Evolutionary conservation across 2,329 filamentous ascomycete species (phyloP), one percentile per base, ranked within the genome.

Genomic region (Hymenoscyphus albidus): DNA sequence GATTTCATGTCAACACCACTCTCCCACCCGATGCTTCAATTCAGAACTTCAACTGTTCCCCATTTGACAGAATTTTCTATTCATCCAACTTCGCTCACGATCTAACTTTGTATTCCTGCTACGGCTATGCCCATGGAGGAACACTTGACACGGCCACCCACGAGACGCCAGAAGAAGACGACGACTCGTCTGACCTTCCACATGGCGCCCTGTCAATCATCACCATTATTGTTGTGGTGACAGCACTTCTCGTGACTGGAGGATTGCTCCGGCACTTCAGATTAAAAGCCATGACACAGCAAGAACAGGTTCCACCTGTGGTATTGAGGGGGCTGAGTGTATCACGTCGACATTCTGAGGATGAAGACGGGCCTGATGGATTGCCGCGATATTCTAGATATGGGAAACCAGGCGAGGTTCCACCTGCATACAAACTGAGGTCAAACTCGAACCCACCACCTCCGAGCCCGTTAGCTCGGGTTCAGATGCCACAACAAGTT

Each of bases 311-410:
- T 54, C 51, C 38, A 6, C 58, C 31, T 9, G 39, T 35, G 14
- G 12, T 3, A 62, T 7, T 27, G 40, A 13, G 38, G 38, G 61
- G 35, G 14, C 31, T 51, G 7, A 35, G 27, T 44, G 5, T 59
- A 2, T 35, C 16, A 44, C n/a, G n/a, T 13, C 12, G 3, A 2
- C n/a, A 38, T 4, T 10, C 31, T 18, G 63, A 66, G 59, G 58
- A 31, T 22, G 58, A 39, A 13, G 55, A 60, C 27, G 57, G 61
- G 1, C 55, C 60, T 40, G 62, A 64, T n/a, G 32, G 35, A 16
- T 40, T 65, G 14, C 65, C 65, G 42, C 51, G 44, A 44, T 67
- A 67, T 59, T 27, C 18, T 3, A 59, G 63, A 22, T 56, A 58
- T 12, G 61, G 61, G 27, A 58, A 58, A 16, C 61, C 61, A 6